Evolutionary conservation across 1,284 basidiomycete species (phyloP).

Genomic region (Puccinia novopanici): DNA sequence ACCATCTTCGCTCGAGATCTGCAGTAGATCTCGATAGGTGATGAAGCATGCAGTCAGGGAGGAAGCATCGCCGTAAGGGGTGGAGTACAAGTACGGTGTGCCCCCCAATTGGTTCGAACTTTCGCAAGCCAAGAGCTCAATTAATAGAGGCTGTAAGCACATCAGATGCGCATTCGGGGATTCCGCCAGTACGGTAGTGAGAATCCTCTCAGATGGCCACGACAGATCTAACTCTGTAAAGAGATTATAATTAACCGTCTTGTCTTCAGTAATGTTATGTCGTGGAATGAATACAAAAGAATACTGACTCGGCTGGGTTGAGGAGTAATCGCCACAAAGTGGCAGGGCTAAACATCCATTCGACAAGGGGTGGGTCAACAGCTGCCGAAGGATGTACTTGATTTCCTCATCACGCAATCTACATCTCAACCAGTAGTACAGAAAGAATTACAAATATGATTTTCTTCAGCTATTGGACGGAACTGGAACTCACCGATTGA

Average conservation of each 20-base stretch:
- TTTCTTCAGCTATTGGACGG: conserved; percentile 8
- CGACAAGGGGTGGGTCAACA: conserved; percentile 72
- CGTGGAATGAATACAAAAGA: not conserved
- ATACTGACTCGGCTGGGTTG: not conserved
- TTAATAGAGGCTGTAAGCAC: conserved; percentile 75
- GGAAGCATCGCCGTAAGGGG: not conserved
- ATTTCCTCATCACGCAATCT: conserved; percentile 87
- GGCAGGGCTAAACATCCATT: conserved; percentile 65
- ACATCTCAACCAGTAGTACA: conserved; percentile 7
- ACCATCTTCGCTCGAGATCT: conserved; percentile 14
- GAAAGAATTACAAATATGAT: not conserved
- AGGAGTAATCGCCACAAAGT: conserved; percentile 22
- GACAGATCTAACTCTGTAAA: conserved; percentile 62
- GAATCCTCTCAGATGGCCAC: conserved; percentile 63
- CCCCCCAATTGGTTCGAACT: conserved; percentile 9
- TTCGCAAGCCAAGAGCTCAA: conserved; percentile 65
- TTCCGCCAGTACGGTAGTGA: conserved; percentile 70
- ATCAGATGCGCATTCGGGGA: conserved; percentile 79
- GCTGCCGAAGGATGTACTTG: conserved; percentile 75
- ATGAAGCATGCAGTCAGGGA: conserved; percentile 15
- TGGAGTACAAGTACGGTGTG: not conserved
- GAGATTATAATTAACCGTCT: not conserved
- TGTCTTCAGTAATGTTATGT: not conserved
- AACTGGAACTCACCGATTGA: conserved; percentile 68
- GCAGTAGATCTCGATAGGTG: conserved; percentile 35